These are phyloP conservation scores for Brasilioporus rufonigricans DNA, from an alignment of 768 basidiomycete genomes.

Conservation along the genomic window DNA sequence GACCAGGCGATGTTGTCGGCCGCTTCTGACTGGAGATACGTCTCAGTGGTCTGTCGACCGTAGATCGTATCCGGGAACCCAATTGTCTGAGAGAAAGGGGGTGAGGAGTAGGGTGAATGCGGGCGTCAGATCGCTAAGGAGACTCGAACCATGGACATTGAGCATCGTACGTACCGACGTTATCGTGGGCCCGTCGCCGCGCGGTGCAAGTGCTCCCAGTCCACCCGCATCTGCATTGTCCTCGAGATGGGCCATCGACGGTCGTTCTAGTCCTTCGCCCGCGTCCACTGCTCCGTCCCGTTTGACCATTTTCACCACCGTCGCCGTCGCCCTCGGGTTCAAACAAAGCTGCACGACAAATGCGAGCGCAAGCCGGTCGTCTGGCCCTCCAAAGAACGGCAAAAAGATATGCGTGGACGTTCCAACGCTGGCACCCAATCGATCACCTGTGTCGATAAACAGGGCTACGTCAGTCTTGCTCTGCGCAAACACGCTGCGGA, in stretches of 20 bases:
- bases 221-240: background rate
- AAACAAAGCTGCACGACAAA: slow-evolving; percentile 83
- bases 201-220: background rate
- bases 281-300: slow-evolving; percentile 36
- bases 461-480: no score
- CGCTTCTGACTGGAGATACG: slow-evolving; percentile 72
- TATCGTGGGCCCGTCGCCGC: background rate
- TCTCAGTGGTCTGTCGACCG: slow-evolving; percentile 59
- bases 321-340: slow-evolving; percentile 66
- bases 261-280: slow-evolving; percentile 22
- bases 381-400: slow-evolving; percentile 93
- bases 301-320: slow-evolving; percentile 66
- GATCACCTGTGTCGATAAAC: no score
- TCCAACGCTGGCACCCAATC: slow-evolving; percentile 18
- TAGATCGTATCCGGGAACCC: slow-evolving; percentile 71
- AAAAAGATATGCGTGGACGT: slow-evolving; percentile 67
- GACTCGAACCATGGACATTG: no score
- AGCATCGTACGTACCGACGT: slow-evolving; percentile 10
- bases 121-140: no score
- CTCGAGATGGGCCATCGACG: slow-evolving; percentile 23
- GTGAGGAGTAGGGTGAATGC: no score
- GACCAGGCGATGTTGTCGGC: slow-evolving; percentile 81
- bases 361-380: slow-evolving; percentile 84
- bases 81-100: slow-evolving; percentile 14
- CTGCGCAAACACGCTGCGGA: slow-evolving; percentile 75